Evolutionary conservation across 164 flowering plant genomes (phyloP), one percentile per base, ranked within the genome.

Genomic region (Magnolia changhungtana): DNA sequence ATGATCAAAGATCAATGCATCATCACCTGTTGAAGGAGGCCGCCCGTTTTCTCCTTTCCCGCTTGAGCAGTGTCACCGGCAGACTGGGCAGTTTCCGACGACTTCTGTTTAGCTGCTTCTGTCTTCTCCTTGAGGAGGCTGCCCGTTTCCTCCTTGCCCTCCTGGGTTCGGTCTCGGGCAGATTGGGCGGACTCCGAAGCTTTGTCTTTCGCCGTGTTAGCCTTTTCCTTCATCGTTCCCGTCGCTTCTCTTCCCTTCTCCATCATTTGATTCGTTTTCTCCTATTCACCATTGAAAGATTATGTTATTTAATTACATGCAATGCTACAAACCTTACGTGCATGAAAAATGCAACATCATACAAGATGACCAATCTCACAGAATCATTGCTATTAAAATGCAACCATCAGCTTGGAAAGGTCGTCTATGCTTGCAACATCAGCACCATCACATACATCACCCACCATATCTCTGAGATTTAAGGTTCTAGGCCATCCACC

Each of bases 21-120:
- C 16, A 55, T 8, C 61, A 76, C 79, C 75, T 77, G 70, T n/a
- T 77, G 71, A 10, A 77, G 65, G 52, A 77, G 10, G 50, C 79
- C 72, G 14, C 67, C 52, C 5, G 72, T 11, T 31, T 72, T 72
- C 70, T 77, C 79, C 64, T 77, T 72, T 64, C 65, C 71, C 9
- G 66, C 75, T 16, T 27, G 49, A 16, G 67, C 75, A 55, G 76
- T 73, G 9, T 73, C 80, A 0, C 49, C 3, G 29, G 75, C 50
- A 19, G 68, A 50, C 49, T 77, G 49, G 8, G 70, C 29, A 16
- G 59, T 21, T 27, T 51, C 63, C 1, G 49, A 58, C 16, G 51
- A n/a, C 52, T 19, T 58, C 72, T 69, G 29, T 19, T 52, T 52
- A 7, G 24, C 21, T 23, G 64, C 1, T 2, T 67, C 72, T 27